Evolutionary conservation across 2,329 filamentous ascomycete species (phyloP), one percentile per base, ranked within the genome.

Genomic region (Talaromyces sp.): DNA sequence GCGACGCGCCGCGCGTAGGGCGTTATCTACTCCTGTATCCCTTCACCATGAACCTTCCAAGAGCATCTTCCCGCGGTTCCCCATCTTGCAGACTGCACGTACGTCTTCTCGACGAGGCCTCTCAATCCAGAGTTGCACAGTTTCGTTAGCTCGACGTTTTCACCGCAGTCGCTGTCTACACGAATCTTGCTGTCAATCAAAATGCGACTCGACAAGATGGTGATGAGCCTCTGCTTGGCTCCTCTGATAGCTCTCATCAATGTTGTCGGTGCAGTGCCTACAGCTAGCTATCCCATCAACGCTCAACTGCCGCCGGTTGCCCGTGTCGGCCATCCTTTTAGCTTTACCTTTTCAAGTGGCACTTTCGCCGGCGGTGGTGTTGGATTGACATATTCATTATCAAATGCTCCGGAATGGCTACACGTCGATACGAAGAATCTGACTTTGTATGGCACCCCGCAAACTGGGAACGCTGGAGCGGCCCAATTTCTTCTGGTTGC

Each of bases 281-380:
- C 65, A 60, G 69, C 80, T 55, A 79, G 79, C 53, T 93, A 93
- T 67, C 91, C 91, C 0, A 81, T 96, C 73, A 96, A 95, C 74
- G 87, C 90, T 2, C 92, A 96, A 73, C 82, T 96, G 0, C 91
- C 91, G 32, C 88, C 89, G 3, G 88, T 93, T 58, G 91, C 90
- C 21, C 84, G 89, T 65, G 80, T 89, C 62, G 84, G 82, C 46
- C 71, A 87, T 67, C 80, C 81, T 2, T 80, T 75, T 63, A 64
- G 66, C 53, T 79, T 79, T 63, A 64, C 67, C 50, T 79, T 79
- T 57, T 73, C 77, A 13, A 66, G 66, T 27, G 86, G 86, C 43
- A 96, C 91, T 0, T 96, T 96, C 74, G 79, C 81, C 14, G 88
- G 89, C 17, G 73, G 77, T 49, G 76, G 77, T 35, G 69, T 71